Conservation (phyloP, 2,329 filamentous ascomycete genomes). For the Endothia cerciana region DNA sequence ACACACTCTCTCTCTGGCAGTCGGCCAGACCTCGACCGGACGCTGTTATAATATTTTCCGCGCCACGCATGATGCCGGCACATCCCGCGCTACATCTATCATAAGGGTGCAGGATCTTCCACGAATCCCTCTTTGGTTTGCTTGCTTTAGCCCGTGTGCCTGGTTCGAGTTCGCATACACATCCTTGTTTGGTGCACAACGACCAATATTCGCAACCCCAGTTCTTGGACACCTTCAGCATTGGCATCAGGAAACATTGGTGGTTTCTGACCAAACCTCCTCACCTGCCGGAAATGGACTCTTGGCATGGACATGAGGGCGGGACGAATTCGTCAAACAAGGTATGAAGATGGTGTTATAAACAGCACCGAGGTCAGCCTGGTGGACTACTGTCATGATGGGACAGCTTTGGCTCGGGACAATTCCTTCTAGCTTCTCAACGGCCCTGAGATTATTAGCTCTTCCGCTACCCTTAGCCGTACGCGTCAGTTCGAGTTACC, state of each 20-base stretch:
- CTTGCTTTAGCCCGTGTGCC: neutral
- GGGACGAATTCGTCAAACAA: neutral
- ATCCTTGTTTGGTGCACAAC: neutral
- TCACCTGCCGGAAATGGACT: neutral
- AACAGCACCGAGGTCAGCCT: neutral
- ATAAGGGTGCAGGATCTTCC: slow-evolving; percentile 1
- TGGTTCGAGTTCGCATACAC: neutral
- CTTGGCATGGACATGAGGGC: neutral
- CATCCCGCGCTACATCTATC: neutral
- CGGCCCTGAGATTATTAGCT: neutral
- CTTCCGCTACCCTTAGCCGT: neutral
- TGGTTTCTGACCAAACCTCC: neutral
- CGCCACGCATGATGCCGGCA: neutral
- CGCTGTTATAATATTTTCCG: too few relatives aligned
- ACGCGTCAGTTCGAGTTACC: neutral
- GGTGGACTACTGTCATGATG: neutral
- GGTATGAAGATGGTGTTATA: neutral
- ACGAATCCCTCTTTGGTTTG: neutral
- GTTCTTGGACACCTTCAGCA: neutral
- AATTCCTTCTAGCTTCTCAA: neutral
- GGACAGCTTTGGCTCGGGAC: neutral
- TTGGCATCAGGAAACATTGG: slow-evolving; percentile 3
- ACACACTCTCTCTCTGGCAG: neutral
- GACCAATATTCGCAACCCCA: neutral
- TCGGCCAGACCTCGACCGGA: neutral